Percentiles rank a stretch among this genome's conserved stretches.
phyloP scores from a whole-genome alignment of 1,139 yeast species.

The Protomyces pachydermus region DNA sequence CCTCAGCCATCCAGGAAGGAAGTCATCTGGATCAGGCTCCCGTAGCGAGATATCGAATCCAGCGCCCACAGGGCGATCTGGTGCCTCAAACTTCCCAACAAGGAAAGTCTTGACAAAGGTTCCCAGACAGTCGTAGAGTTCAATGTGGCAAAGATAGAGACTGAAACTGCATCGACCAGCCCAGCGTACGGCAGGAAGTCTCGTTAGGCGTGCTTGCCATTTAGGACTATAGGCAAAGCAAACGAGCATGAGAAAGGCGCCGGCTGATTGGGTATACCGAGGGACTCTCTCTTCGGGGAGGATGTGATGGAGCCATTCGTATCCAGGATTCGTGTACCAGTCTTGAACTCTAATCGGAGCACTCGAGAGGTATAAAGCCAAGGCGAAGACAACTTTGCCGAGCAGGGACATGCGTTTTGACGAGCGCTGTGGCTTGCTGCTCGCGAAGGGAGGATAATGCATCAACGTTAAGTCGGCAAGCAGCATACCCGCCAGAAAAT shows the following conservation, averaged over 20 bases:
- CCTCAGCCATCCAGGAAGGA: background rate
- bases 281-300: background rate
- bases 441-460: background rate
- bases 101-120: background rate
- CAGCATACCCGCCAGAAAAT: slow-evolving; percentile 11
- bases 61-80: background rate
- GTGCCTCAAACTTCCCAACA: background rate
- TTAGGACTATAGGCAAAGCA: background rate
- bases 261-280: background rate
- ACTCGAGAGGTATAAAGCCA: background rate
- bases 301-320: background rate
- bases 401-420: background rate
- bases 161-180: slow-evolving; percentile 1
- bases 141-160: background rate
- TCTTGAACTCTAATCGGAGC: background rate
- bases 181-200: background rate
- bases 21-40: background rate
- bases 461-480: slow-evolving; percentile 5
- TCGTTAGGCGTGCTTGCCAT: background rate
- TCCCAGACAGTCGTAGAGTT: background rate
- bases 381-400: background rate
- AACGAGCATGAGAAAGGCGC: background rate
- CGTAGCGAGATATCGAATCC: background rate
- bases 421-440: background rate
- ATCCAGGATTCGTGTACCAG: background rate